Evolutionary conservation across 1,139 yeast species (phyloP).

Genomic region (Blastobotrys illinoisensis): DNA sequence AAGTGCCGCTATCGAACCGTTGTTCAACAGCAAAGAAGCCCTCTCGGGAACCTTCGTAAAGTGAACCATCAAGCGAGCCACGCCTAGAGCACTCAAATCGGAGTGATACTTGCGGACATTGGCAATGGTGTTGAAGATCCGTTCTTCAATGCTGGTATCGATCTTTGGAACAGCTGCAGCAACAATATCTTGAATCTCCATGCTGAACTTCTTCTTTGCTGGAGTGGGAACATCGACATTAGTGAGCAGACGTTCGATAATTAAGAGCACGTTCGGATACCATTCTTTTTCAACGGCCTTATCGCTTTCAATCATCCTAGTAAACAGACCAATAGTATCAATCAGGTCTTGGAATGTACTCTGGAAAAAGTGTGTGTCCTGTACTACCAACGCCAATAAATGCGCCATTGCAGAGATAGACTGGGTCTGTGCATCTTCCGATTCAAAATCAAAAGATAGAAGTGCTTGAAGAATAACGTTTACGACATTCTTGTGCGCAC

Average conservation of each 20-base stretch:
- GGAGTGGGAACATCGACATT: constrained; percentile 20
- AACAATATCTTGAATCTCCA: constrained; percentile 13
- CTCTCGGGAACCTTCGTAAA: constrained; percentile 44
- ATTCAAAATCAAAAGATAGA: constrained; percentile 33
- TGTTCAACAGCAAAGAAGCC: constrained; percentile 40
- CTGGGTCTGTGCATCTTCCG: constrained; percentile 28
- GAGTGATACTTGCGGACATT: constrained; percentile 38
- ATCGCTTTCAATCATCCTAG: constrained; percentile 19
- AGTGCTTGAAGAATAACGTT: constrained; percentile 37
- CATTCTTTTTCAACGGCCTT: constrained; percentile 23
- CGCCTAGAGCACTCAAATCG: constrained; percentile 45
- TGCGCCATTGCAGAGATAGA: constrained; percentile 43
- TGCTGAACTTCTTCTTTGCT: constrained; percentile 12
- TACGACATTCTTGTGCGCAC: constrained; percentile 26
- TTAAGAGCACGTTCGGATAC: constrained; percentile 31
- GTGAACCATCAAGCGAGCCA: constrained; percentile 49
- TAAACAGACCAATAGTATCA: constrained; percentile 32
- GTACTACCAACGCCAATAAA: constrained; percentile 44
- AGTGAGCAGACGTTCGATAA: constrained; percentile 29
- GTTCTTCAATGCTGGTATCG: constrained; percentile 30
- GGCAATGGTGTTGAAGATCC: constrained; percentile 43
- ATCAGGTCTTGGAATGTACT: constrained; percentile 39
- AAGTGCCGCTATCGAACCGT: constrained; percentile 38
- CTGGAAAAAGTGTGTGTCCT: constrained; percentile 36
- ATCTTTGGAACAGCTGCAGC: constrained; percentile 23